These are phyloP conservation scores for Haplosporangium gracile DNA, from an alignment of 192 early-diverging fungal genomes.

Conservation along the genomic window DNA sequence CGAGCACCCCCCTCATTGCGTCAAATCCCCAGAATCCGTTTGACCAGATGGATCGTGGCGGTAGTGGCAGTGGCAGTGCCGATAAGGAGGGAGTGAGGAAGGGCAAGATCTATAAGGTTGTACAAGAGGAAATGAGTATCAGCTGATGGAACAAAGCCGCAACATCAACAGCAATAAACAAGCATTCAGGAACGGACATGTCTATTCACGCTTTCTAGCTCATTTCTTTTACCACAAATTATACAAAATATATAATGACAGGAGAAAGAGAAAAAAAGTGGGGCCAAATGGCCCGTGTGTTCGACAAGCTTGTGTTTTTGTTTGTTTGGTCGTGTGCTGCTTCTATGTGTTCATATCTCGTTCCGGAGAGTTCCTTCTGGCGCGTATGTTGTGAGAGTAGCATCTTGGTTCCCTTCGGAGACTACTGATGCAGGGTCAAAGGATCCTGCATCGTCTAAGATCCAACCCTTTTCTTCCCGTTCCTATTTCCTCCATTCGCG, in stretches of 20 bases:
- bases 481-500: neutral
- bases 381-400: neutral
- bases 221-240: neutral
- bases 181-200: neutral
- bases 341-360: too few relatives aligned
- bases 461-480: neutral
- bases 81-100: neutral
- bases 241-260: neutral
- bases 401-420: neutral
- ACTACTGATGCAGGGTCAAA: neutral
- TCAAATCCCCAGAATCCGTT: neutral
- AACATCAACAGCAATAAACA: neutral
- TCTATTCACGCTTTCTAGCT: neutral
- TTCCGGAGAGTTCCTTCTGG: neutral
- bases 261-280: neutral
- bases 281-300: neutral
- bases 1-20: neutral
- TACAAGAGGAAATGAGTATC: slow-evolving; percentile 28
- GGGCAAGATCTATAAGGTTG: slow-evolving; percentile 42
- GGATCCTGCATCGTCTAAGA: too few relatives aligned
- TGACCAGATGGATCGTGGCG: neutral
- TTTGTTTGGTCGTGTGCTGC: neutral
- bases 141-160: neutral
- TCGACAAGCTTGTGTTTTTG: neutral
- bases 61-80: neutral